Evolutionary conservation across 768 basidiomycete species (phyloP).

Genomic region (Imleria badia): DNA sequence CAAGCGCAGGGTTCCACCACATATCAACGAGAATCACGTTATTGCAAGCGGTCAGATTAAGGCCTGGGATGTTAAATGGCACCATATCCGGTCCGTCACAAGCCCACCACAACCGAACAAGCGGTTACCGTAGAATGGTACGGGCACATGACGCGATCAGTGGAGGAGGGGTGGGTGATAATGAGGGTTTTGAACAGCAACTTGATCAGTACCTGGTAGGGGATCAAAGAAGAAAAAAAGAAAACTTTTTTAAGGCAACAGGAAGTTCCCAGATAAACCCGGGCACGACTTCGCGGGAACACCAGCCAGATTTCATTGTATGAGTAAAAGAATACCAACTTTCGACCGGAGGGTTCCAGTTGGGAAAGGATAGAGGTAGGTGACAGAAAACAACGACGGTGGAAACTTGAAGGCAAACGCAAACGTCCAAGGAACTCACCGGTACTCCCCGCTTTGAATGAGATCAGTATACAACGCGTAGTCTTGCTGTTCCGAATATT

Average conservation of each 20-base stretch:
- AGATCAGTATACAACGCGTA: conserved; percentile 83
- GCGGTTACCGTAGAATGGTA: background rate
- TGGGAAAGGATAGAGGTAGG: background rate
- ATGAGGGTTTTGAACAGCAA: background rate
- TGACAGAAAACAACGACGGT: background rate
- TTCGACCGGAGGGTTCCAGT: background rate
- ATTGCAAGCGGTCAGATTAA: conserved; percentile 91
- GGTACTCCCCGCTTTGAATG: conserved; percentile 95
- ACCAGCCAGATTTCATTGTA: too few species aligned
- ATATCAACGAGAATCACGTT: conserved; percentile 91
- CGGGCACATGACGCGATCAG: background rate
- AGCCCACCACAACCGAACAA: conserved; percentile 2
- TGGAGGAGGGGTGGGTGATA: background rate
- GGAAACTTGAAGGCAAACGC: background rate
- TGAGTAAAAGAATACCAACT: too few species aligned
- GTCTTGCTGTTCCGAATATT: conserved; percentile 62
- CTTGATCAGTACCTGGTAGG: conserved; percentile 10
- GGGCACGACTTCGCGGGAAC: conserved; percentile 1
- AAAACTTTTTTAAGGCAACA: too few species aligned
- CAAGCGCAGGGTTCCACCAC: conserved; percentile 94
- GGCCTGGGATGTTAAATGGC: conserved; percentile 44
- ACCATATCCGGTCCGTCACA: background rate
- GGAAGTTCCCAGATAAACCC: background rate
- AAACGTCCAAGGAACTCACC: conserved; percentile 44
- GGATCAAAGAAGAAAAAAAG: background rate